Evolutionary conservation across 2,329 filamentous ascomycete genomes (phyloP).

Genomic region (Claviceps humidiphila): DNA sequence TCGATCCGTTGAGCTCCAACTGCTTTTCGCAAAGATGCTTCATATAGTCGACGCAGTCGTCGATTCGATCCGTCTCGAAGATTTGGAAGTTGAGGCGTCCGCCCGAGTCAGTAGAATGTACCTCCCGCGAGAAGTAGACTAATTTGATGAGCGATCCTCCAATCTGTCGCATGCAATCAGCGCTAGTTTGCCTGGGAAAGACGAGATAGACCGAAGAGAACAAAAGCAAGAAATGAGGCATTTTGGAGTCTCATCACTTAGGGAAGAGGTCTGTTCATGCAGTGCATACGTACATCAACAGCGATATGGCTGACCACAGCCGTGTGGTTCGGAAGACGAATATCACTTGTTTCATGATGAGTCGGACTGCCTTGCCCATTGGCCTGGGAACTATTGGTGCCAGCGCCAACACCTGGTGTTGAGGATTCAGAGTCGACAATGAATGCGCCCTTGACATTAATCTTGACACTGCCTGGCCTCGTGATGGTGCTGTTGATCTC

Average conservation of each 20-base stretch:
- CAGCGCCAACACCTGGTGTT: slow-evolving; percentile 30
- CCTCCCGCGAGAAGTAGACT: slow-evolving; percentile 90
- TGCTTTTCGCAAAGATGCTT: slow-evolving; percentile 73
- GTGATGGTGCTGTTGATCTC: slow-evolving; percentile 47
- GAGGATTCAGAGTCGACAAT: slow-evolving; percentile 73
- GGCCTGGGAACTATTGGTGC: slow-evolving; percentile 11
- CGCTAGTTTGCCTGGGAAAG: not conserved
- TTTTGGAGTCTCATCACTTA: too few relatives aligned
- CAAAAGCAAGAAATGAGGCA: not conserved
- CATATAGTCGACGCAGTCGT: slow-evolving; percentile 89
- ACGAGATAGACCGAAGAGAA: not conserved
- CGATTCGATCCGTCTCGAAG: slow-evolving; percentile 91
- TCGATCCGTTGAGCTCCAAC: slow-evolving; percentile 58
- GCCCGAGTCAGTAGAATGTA: slow-evolving; percentile 63
- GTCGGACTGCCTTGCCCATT: slow-evolving; percentile 35
- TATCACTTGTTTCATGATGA: slow-evolving; percentile 70
- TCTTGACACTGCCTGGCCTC: slow-evolving; percentile 63
- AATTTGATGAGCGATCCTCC: slow-evolving; percentile 92
- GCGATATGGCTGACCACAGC: slow-evolving; percentile 93
- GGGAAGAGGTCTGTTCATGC: too few relatives aligned
- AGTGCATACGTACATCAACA: slow-evolving; percentile 61
- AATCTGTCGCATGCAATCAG: slow-evolving; percentile 44
- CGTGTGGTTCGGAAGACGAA: slow-evolving; percentile 90
- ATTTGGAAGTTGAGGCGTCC: slow-evolving; percentile 89
- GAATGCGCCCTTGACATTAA: slow-evolving; percentile 93